These are phyloP conservation scores for Aspergillus sp. DNA, from an alignment of 2,329 filamentous ascomycete species.

Conservation along the genomic window DNA sequence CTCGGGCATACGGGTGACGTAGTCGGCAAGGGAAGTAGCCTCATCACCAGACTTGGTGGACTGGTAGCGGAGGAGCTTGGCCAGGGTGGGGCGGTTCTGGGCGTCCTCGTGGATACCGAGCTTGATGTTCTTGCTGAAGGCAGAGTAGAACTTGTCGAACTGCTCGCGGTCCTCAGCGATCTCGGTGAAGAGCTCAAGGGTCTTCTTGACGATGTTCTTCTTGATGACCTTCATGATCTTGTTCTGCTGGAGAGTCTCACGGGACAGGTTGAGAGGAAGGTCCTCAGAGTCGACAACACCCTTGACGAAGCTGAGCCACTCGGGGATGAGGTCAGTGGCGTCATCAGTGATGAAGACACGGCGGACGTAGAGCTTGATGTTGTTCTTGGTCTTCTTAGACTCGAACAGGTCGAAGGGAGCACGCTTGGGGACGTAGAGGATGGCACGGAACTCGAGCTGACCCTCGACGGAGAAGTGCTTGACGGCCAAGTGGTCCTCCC, in stretches of 20 bases:
- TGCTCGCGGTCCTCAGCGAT: constrained; percentile 99
- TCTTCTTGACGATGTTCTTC: constrained; percentile 99
- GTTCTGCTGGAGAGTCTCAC: constrained; percentile 99
- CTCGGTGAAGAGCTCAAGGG: constrained; percentile 98
- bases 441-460: constrained; percentile 99
- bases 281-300: constrained; percentile 99
- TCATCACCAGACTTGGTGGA: constrained; percentile 99
- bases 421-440: constrained; percentile 99
- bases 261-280: constrained; percentile 97
- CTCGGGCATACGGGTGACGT: constrained; percentile 98
- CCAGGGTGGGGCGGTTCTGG: constrained; percentile 88
- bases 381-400: constrained; percentile 99
- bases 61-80: constrained; percentile 98
- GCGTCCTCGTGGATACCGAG: constrained; percentile 99
- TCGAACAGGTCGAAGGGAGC: constrained; percentile 99
- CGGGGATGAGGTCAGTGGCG: constrained; percentile 96
- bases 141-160: constrained; percentile 99
- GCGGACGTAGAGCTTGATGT: constrained; percentile 99
- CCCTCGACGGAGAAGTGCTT: constrained; percentile 99
- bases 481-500: constrained; percentile 98
- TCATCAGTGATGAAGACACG: constrained; percentile 99
- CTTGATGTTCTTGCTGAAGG: constrained; percentile 99
- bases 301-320: constrained; percentile 99
- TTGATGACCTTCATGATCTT: constrained; percentile 99
- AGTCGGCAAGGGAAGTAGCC: constrained; percentile 91